Evolutionary conservation across 345 rosid species (phyloP).

Genomic region (Alliaria petiolata): DNA sequence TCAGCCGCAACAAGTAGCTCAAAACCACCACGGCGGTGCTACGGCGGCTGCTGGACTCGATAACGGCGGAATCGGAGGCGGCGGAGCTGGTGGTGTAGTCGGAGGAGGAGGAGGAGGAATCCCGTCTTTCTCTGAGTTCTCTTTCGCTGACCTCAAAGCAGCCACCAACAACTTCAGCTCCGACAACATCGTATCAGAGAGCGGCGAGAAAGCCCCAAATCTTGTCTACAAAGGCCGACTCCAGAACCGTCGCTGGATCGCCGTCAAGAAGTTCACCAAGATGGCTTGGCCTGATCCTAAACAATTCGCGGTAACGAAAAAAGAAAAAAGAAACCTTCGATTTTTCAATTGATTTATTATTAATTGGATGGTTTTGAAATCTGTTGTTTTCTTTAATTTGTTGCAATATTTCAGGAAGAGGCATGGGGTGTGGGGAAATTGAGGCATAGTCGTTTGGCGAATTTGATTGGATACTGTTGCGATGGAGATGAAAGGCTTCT

Average conservation of each 20-base stretch:
- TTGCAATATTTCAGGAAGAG: constrained; percentile 56
- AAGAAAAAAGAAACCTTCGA: background rate
- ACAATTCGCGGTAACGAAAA: constrained; percentile 51
- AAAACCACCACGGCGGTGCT: constrained; percentile 29
- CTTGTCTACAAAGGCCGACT: constrained; percentile 68
- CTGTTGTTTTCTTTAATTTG: background rate
- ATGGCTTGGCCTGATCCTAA: constrained; percentile 84
- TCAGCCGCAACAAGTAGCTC: constrained; percentile 28
- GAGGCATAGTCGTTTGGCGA: constrained; percentile 77
- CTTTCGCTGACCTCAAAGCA: constrained; percentile 57
- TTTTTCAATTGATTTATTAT: background rate
- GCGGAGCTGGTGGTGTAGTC: constrained; percentile 26
- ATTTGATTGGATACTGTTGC: constrained; percentile 95
- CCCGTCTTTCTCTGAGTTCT: constrained; percentile 64
- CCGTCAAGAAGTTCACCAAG: constrained; percentile 77
- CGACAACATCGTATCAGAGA: constrained; percentile 67
- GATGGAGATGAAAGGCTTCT: constrained; percentile 97
- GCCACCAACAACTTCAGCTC: constrained; percentile 72
- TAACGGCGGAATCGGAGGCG: constrained; percentile 31
- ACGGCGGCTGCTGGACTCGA: constrained; percentile 28
- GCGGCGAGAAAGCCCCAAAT: constrained; percentile 64
- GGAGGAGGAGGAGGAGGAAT: constrained; percentile 22
- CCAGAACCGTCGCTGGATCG: constrained; percentile 69
- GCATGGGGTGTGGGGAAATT: constrained; percentile 89
- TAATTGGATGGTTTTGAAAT: background rate